phyloP scores from a whole-genome alignment of 306 rosid genomes.

The Vigna nakashimae region DNA sequence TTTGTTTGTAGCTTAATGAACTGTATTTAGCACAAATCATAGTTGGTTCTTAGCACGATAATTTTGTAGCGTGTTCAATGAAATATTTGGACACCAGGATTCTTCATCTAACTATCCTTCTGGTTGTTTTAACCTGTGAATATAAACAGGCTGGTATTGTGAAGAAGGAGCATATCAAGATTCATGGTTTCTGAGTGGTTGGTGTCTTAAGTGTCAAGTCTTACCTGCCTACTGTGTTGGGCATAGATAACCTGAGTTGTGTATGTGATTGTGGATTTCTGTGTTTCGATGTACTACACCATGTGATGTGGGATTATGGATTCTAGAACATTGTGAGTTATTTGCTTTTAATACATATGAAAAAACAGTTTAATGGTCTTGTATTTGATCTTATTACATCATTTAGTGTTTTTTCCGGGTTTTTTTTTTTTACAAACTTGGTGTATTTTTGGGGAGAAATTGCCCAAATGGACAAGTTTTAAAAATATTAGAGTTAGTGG shows the following conservation, averaged over 20 bases:
- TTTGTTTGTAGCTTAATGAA: not conserved
- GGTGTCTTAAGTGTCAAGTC: conserved; percentile 42
- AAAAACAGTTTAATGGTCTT: conserved; percentile 16
- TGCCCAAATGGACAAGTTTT: too few species aligned
- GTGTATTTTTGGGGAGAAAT: too few species aligned
- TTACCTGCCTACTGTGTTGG: conserved; percentile 40
- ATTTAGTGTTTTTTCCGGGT: not conserved
- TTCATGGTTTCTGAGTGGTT: conserved; percentile 73
- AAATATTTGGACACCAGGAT: not conserved
- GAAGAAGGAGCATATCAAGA: conserved; percentile 81
- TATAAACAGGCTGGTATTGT: conserved; percentile 75
- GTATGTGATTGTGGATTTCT: conserved; percentile 48
- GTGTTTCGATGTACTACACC: conserved; percentile 28
- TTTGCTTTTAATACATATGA: conserved; percentile 41
- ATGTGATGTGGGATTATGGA: conserved; percentile 59
- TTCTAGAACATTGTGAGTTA: conserved; percentile 37
- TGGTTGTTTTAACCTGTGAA: conserved; percentile 3
- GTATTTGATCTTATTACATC: conserved; percentile 18
- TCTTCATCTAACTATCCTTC: not conserved
- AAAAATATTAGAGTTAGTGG: too few species aligned
- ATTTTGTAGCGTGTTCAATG: not conserved
- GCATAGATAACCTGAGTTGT: not conserved
- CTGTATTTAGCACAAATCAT: not conserved
- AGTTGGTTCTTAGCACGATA: not conserved
- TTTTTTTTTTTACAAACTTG: too few species aligned